Evolutionary conservation across 2,329 filamentous ascomycete genomes (phyloP).

Genomic region (Grosmannia huntii): DNA sequence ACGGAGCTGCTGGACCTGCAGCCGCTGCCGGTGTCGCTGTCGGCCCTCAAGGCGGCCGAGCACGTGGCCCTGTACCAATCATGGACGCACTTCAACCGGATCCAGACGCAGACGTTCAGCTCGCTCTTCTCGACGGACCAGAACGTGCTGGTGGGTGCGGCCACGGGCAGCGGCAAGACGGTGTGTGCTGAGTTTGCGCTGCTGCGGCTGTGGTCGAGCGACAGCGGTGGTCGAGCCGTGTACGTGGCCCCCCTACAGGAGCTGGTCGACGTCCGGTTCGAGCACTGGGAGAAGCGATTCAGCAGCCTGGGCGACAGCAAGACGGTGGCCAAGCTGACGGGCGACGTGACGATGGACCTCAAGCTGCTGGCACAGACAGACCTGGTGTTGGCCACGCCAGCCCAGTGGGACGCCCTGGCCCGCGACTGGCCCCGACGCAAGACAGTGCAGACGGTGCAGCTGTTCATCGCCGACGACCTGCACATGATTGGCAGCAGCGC

Average conservation of each 20-base stretch:
- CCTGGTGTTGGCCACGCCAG: constrained; percentile 80
- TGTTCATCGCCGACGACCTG: constrained; percentile 91
- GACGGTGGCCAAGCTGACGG: constrained; percentile 81
- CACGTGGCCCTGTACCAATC: constrained; percentile 70
- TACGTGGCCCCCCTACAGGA: constrained; percentile 95
- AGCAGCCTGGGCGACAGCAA: constrained; percentile 66
- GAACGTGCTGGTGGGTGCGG: constrained; percentile 86
- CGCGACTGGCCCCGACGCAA: constrained; percentile 94
- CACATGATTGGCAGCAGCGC: constrained; percentile 92
- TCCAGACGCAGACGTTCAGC: constrained; percentile 96
- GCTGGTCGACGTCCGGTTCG: constrained; percentile 66
- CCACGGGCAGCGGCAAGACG: constrained; percentile 91
- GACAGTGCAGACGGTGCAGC: constrained; percentile 78
- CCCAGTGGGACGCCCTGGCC: constrained; percentile 92
- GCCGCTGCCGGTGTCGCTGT: constrained; percentile 63
- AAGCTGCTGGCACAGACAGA: constrained; percentile 80
- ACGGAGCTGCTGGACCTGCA: constrained; percentile 88
- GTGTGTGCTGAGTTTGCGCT: constrained; percentile 92
- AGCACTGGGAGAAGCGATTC: constrained; percentile 77
- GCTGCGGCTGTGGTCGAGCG: constrained; percentile 62
- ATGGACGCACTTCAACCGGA: constrained; percentile 87
- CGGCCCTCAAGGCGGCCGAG: constrained; percentile 76
- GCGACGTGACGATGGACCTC: constrained; percentile 82
- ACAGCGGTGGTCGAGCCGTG: constrained; percentile 47
- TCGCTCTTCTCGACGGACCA: constrained; percentile 83